Conservation (phyloP, 352 stramenopile genomes). For the Globisporangium ultimum region DNA sequence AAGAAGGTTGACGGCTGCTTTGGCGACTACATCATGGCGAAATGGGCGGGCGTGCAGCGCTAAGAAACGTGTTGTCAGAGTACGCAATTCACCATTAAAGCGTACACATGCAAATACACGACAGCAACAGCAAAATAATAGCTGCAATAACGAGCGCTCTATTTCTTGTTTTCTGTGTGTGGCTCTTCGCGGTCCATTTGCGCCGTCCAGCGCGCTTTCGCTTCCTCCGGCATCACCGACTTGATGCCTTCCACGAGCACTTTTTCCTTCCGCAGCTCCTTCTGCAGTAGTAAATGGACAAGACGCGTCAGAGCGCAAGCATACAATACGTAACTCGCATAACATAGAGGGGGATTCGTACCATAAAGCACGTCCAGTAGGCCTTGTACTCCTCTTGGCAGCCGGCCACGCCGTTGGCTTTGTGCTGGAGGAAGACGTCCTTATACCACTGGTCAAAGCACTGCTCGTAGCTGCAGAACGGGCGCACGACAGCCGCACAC, state of each 20-base stretch:
- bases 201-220: constrained; percentile 40
- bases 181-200: constrained; percentile 8
- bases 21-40: constrained; percentile 81
- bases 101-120: neutral
- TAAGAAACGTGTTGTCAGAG: neutral
- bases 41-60: constrained; percentile 75
- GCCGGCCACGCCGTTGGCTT: constrained; percentile 62
- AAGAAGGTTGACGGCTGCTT: constrained; percentile 55
- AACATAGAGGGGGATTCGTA: constrained; percentile 12
- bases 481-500: neutral
- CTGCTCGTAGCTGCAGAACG: constrained; percentile 57
- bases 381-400: constrained; percentile 80
- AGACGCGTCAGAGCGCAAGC: constrained; percentile 5
- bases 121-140: neutral
- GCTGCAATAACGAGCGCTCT: neutral
- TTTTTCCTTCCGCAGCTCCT: constrained; percentile 60
- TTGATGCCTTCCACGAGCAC: constrained; percentile 58
- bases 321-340: neutral
- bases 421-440: constrained; percentile 80
- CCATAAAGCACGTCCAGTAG: constrained; percentile 72
- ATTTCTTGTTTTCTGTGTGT: constrained; percentile 10
- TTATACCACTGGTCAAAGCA: constrained; percentile 89
- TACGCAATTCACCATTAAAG: neutral
- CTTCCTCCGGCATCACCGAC: constrained; percentile 58
- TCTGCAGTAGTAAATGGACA: constrained; percentile 22